Conservation (phyloP, 179 eudicot species). For the Silene vulgaris region DNA sequence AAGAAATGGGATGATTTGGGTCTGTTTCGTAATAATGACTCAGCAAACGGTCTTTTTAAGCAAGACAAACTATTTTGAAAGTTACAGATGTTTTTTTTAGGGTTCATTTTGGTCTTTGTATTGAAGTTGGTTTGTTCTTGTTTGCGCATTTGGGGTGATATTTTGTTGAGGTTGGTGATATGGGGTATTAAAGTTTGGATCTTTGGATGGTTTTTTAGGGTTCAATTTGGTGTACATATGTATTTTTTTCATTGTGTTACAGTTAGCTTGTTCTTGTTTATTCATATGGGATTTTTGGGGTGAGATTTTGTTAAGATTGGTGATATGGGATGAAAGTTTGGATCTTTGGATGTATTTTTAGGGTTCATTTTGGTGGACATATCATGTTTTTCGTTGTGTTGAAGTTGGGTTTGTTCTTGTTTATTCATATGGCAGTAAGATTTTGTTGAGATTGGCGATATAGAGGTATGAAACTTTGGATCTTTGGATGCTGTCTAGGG, state of each 20-base stretch:
- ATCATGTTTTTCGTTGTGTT: neutral
- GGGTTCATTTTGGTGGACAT: neutral
- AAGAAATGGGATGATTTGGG: too few relatives aligned
- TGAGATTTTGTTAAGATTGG: neutral
- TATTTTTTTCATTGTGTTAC: neutral
- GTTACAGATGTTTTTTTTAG: too few relatives aligned
- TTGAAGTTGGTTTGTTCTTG: too few relatives aligned
- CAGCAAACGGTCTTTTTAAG: too few relatives aligned
- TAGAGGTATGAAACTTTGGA: neutral
- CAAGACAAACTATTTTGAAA: too few relatives aligned
- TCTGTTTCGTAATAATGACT: too few relatives aligned
- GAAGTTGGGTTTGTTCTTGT: neutral
- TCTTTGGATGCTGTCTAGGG: neutral
- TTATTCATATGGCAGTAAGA: neutral
- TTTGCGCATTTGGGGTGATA: too few relatives aligned
- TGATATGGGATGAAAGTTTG: slow-evolving; percentile 7
- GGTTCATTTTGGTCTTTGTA: too few relatives aligned
- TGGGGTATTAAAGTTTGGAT: too few relatives aligned
- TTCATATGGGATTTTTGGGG: neutral
- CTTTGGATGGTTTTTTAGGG: neutral
- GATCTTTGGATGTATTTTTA: neutral
- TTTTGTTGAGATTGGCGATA: neutral
- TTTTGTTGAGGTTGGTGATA: too few relatives aligned
- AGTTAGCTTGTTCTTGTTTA: neutral
- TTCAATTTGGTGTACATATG: neutral